Conservation (phyloP, 305 asterid genomes). For the Fraxinus platypoda region DNA sequence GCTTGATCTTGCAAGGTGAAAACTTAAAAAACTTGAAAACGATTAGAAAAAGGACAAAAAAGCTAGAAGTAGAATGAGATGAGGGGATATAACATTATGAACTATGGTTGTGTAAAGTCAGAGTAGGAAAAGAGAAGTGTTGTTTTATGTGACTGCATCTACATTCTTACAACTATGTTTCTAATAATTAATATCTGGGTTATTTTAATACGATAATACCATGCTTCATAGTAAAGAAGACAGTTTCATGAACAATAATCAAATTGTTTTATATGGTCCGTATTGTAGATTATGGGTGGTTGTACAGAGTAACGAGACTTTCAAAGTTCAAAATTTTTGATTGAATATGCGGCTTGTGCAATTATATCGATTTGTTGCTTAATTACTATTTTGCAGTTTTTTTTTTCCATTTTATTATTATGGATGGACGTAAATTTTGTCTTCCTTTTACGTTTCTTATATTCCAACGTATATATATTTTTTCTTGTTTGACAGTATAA, state of each 20-base stretch:
- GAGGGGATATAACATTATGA: not conserved
- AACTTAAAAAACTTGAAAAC: not conserved
- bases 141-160: not conserved
- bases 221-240: not conserved
- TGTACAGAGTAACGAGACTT: not conserved
- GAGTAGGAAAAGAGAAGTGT: not conserved
- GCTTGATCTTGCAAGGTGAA: not conserved
- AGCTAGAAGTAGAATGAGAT: not conserved
- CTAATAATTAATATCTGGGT: not conserved
- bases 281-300: not conserved
- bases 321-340: not conserved
- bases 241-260: not conserved
- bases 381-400: not conserved
- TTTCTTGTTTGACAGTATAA: conserved; percentile 60
- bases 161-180: not conserved
- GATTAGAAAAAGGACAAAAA: not conserved
- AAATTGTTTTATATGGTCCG: not conserved
- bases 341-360: not conserved
- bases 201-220: not conserved
- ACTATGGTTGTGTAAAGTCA: not conserved
- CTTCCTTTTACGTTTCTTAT: not conserved
- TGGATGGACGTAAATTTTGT: not conserved
- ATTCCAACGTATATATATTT: not conserved
- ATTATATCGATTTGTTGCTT: not conserved
- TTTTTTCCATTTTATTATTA: not conserved